A percentile compares a stretch with the other conserved stretches of the same genome.
phyloP scores from a whole-genome alignment of 495 filamentous ascomycete genomes.

The Neurospora intermedia region DNA sequence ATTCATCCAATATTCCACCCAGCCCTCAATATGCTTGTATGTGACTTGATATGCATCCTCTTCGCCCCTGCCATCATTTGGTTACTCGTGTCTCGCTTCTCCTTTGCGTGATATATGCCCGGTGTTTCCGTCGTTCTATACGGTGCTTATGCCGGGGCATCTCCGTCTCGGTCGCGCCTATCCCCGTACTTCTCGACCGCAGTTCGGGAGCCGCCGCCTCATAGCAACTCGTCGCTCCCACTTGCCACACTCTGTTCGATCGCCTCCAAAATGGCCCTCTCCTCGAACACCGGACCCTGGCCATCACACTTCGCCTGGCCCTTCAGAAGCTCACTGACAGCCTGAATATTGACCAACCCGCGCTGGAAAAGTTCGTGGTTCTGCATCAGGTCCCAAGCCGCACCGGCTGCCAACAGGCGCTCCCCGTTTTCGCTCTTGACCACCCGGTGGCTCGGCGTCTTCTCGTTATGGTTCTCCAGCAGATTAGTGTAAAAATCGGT shows the following conservation, averaged over 20 bases:
- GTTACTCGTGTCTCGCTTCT: background rate
- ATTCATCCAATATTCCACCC: background rate
- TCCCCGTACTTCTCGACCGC: background rate
- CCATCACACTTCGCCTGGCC: constrained; percentile 77
- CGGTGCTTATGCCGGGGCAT: background rate
- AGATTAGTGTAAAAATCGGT: constrained; percentile 56
- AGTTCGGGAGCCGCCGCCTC: constrained; percentile 8
- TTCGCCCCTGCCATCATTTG: background rate
- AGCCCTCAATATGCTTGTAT: background rate
- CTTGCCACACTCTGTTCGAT: constrained; percentile 68
- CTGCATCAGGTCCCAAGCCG: constrained; percentile 89
- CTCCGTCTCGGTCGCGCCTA: background rate
- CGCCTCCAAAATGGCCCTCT: constrained; percentile 57
- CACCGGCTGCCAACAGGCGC: constrained; percentile 63
- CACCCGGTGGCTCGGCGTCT: constrained; percentile 57
- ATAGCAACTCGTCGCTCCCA: constrained; percentile 66
- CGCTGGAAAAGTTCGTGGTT: constrained; percentile 65
- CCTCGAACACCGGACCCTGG: constrained; percentile 80
- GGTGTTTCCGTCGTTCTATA: background rate
- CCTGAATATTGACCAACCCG: constrained; percentile 74
- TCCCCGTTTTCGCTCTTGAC: constrained; percentile 60
- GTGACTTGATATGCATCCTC: background rate
- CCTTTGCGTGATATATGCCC: background rate
- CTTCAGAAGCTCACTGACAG: constrained; percentile 67
- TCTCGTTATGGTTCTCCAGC: constrained; percentile 45